phyloP scores from a whole-genome alignment of 1,139 yeast genomes.

The Pichia terricola region DNA sequence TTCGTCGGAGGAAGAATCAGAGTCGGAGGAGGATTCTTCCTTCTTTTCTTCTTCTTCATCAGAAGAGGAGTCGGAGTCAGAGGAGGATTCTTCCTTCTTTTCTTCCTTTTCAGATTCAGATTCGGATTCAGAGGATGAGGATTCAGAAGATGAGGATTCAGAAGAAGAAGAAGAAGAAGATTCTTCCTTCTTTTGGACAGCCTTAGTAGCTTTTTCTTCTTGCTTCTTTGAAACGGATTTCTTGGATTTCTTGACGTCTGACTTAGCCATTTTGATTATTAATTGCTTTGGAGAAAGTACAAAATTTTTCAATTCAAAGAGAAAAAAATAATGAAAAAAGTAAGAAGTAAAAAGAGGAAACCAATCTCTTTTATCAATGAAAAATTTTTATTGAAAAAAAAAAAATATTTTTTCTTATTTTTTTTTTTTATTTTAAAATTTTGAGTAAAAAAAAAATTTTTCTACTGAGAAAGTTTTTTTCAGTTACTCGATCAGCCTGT shows the following conservation, averaged over 20 bases:
- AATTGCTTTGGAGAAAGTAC: background rate
- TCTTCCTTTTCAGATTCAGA: slow-evolving; percentile 16
- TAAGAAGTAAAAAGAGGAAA: background rate
- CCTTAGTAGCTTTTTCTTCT: slow-evolving; percentile 17
- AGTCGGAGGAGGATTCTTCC: slow-evolving; percentile 26
- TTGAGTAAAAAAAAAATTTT: too few species aligned
- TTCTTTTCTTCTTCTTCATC: slow-evolving; percentile 23
- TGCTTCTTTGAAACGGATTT: slow-evolving; percentile 24
- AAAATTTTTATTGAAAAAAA: slow-evolving; percentile 1
- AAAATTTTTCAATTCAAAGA: background rate
- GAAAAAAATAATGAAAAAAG: background rate
- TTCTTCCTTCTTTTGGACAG: slow-evolving; percentile 15
- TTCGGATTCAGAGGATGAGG: slow-evolving; percentile 14
- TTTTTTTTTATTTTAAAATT: too few species aligned
- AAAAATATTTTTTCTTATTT: slow-evolving; percentile 1
- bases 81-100: slow-evolving; percentile 20
- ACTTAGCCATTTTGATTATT: slow-evolving; percentile 22
- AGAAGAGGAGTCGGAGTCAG: slow-evolving; percentile 19
- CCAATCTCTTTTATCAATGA: background rate
- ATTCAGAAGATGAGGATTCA: slow-evolving; percentile 18
- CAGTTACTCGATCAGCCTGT: too few species aligned
- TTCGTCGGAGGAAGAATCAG: slow-evolving; percentile 22
- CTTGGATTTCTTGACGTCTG: slow-evolving; percentile 22
- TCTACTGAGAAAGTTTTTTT: too few species aligned
- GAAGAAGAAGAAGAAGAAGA: slow-evolving; percentile 14